Evolutionary conservation across 2,329 filamentous ascomycete species (phyloP).

Genomic region (Raffaelea arxii): DNA sequence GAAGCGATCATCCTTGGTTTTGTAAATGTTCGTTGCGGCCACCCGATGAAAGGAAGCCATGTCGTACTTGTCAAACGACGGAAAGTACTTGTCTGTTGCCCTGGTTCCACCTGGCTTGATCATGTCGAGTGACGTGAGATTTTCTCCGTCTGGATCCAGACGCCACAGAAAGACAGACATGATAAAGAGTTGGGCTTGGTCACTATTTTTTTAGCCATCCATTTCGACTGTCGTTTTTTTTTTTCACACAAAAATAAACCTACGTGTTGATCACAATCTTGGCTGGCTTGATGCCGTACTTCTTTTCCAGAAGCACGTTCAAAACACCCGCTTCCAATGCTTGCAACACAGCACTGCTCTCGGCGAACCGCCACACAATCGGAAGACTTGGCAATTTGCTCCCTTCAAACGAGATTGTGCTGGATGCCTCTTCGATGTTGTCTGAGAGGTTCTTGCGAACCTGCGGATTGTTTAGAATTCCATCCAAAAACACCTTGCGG

Average conservation of each 20-base stretch:
- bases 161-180: neutral
- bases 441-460: neutral
- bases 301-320: neutral
- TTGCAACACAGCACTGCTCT: neutral
- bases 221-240: too few relatives aligned
- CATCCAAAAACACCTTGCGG: neutral
- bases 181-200: neutral
- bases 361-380: neutral
- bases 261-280: neutral
- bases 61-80: neutral
- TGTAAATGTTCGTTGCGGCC: constrained; percentile 4
- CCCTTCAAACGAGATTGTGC: neutral
- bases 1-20: constrained; percentile 20
- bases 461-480: neutral
- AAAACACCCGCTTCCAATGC: neutral
- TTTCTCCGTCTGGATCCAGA: neutral
- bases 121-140: neutral
- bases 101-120: neutral
- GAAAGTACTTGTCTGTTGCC: neutral
- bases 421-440: neutral
- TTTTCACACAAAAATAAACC: too few relatives aligned
- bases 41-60: neutral
- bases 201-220: too few relatives aligned
- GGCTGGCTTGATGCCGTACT: neutral
- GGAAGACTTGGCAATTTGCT: neutral